A percentile compares a stretch with the other conserved stretches of the same genome.
These are phyloP conservation scores for Exutisphaerella laricina DNA, from an alignment of 2,329 filamentous ascomycete species.

Conservation along the genomic window DNA sequence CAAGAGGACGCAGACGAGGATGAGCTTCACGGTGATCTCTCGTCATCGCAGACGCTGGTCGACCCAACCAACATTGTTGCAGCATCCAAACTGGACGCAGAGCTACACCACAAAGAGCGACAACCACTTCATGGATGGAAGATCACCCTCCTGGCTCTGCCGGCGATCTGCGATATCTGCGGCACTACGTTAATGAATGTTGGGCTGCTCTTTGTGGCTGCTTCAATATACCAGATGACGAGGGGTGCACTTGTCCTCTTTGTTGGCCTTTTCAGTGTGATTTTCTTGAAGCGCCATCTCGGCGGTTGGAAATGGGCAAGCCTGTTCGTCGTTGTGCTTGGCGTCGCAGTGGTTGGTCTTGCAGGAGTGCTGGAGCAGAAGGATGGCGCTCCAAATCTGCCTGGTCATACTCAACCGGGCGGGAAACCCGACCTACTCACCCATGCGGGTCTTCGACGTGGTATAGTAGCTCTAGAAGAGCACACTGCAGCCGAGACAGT, in stretches of 20 bases:
- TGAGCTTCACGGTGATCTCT: constrained; percentile 41
- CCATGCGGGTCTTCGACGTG: constrained; percentile 25
- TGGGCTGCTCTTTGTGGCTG: constrained; percentile 85
- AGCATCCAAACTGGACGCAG: constrained; percentile 48
- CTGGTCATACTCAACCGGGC: constrained; percentile 30
- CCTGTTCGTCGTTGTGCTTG: constrained; percentile 76
- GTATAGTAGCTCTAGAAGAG: constrained; percentile 36
- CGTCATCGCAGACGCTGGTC: constrained; percentile 32
- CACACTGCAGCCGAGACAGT: constrained; percentile 63
- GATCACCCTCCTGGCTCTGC: constrained; percentile 70
- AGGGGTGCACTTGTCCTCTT: constrained; percentile 90
- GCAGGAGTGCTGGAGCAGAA: constrained; percentile 76
- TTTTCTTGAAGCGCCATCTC: constrained; percentile 77
- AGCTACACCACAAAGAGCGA: constrained; percentile 43
- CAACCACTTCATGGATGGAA: constrained; percentile 62
- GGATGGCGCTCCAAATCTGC: constrained; percentile 40
- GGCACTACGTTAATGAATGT: constrained; percentile 98
- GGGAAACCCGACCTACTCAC: constrained; percentile 16
- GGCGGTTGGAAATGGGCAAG: constrained; percentile 89
- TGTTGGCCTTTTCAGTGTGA: constrained; percentile 88
- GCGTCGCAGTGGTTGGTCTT: constrained; percentile 84
- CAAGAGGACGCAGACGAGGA: constrained; percentile 31
- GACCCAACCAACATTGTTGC: constrained; percentile 39
- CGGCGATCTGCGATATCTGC: constrained; percentile 87
- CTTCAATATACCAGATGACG: constrained; percentile 99